Conservation (phyloP, 352 stramenopile genomes). For the Phytophthora uliginosa region DNA sequence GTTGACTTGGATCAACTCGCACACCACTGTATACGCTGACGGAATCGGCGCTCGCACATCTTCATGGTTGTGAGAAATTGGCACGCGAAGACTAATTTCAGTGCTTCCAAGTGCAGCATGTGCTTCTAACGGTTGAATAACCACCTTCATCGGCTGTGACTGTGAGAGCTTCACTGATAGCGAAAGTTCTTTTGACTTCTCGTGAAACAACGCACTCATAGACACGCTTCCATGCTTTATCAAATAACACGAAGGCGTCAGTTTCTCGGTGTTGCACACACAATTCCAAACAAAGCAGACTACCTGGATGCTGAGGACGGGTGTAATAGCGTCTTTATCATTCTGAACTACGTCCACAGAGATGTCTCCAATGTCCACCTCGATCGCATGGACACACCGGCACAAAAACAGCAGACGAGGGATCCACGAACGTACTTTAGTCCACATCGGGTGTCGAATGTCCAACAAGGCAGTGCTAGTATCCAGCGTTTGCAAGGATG, state of each 20-base stretch:
- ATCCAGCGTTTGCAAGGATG: conserved; percentile 36
- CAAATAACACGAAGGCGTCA: conserved; percentile 11
- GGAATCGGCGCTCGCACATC: conserved; percentile 31
- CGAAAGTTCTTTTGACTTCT: conserved; percentile 25
- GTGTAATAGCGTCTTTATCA: conserved; percentile 2
- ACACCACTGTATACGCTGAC: conserved; percentile 21
- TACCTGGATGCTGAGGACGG: conserved; percentile 35
- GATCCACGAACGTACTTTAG: conserved; percentile 42
- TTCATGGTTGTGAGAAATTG: conserved; percentile 23
- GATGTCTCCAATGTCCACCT: conserved; percentile 40
- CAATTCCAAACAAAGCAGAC: background rate
- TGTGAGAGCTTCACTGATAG: conserved; percentile 28
- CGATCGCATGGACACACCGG: conserved; percentile 45
- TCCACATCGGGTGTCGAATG: conserved; percentile 54
- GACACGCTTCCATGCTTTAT: conserved; percentile 42
- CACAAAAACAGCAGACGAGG: conserved; percentile 49
- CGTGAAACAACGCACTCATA: conserved; percentile 32
- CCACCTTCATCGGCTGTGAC: conserved; percentile 20
- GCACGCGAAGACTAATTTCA: conserved; percentile 40
- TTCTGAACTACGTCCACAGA: conserved; percentile 46
- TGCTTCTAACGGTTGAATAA: conserved; percentile 13
- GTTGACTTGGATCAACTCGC: conserved; percentile 31
- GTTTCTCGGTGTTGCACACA: background rate
- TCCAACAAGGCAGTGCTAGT: conserved; percentile 38
- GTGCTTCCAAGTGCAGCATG: conserved; percentile 28